These are phyloP conservation scores for Eucalyptus paniculata DNA, from an alignment of 345 rosid genomes.

Conservation along the genomic window DNA sequence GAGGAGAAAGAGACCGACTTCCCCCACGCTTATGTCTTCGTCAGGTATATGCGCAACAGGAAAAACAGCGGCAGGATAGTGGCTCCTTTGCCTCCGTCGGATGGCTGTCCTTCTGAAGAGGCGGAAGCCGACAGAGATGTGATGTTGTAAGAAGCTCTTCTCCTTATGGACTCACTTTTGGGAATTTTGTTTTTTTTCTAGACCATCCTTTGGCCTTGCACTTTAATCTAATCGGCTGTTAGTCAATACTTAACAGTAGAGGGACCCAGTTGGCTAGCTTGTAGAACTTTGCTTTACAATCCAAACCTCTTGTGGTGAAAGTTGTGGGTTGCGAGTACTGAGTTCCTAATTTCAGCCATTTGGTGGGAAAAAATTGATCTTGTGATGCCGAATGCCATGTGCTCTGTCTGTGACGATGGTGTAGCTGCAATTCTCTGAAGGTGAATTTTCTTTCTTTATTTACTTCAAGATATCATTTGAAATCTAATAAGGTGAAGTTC, in stretches of 20 bases:
- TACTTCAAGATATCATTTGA: not conserved
- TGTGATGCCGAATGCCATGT: not conserved
- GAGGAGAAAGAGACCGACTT: slow-evolving; percentile 12
- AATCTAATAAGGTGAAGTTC: not conserved
- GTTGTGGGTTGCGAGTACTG: not conserved
- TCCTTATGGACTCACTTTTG: not conserved
- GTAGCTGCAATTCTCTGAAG: not conserved
- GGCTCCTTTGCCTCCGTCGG: slow-evolving; percentile 49
- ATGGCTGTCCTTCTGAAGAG: slow-evolving; percentile 9
- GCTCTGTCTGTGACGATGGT: not conserved
- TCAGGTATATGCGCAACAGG: slow-evolving; percentile 51
- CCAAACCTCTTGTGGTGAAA: not conserved
- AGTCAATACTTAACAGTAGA: not conserved
- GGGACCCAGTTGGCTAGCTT: not conserved
- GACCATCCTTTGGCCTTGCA: not conserved
- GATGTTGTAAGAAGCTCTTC: not conserved
- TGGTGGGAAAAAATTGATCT: not conserved
- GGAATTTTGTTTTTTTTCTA: not conserved
- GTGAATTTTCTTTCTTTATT: not conserved
- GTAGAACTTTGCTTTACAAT: not conserved
- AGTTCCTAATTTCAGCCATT: not conserved
- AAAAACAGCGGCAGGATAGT: slow-evolving; percentile 60
- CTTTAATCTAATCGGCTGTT: not conserved
- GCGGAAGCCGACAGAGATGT: not conserved
- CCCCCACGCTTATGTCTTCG: slow-evolving; percentile 76